Evolutionary conservation across 139 green algal genomes (phyloP).

Genomic region (Chlamydomonas sp.): DNA sequence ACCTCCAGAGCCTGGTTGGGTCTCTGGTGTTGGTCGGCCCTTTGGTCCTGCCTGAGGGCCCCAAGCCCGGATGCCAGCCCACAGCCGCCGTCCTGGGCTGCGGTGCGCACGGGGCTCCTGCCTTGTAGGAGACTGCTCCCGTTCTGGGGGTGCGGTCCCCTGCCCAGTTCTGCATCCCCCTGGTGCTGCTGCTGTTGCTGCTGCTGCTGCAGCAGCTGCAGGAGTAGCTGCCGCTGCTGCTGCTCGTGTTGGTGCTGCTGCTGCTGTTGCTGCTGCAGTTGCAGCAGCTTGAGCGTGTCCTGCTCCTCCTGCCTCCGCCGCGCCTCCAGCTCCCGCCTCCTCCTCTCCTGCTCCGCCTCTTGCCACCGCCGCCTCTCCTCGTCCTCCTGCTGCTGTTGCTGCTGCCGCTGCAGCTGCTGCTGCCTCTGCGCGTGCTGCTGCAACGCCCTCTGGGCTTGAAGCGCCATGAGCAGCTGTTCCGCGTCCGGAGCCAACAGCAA

Average conservation of each 20-base stretch:
- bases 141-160: too few species aligned
- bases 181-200: neutral
- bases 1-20: neutral
- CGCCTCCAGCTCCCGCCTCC: neutral
- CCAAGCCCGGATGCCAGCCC: neutral
- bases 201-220: conserved; percentile 35
- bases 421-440: neutral
- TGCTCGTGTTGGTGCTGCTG: neutral
- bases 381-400: neutral
- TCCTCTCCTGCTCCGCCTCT: neutral
- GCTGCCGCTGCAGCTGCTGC: neutral
- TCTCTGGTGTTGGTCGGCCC: neutral
- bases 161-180: too few species aligned
- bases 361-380: neutral
- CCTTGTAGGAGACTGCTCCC: too few species aligned
- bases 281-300: neutral
- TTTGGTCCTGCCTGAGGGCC: neutral
- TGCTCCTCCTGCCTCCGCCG: neutral
- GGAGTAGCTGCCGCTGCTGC: neutral
- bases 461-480: too few species aligned
- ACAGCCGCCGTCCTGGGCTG: too few species aligned
- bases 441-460: neutral
- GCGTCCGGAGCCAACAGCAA: too few species aligned
- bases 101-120: too few species aligned
- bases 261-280: conserved; percentile 1